Evolutionary conservation across 148 eudicot genomes (phyloP).

Genomic region (Mesembryanthemum crystallinum): DNA sequence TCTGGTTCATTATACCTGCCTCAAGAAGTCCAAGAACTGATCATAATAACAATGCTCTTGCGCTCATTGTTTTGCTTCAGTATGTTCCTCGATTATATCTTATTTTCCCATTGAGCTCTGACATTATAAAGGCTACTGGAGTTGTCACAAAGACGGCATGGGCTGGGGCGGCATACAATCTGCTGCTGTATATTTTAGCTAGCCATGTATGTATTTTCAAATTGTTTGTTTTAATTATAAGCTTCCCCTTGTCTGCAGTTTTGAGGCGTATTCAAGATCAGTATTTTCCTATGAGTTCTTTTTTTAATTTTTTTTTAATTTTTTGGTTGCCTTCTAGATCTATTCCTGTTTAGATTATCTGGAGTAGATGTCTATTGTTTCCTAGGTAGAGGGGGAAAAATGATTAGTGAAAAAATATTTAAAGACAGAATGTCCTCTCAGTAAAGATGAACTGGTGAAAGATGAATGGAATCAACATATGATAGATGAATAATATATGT

Average conservation of each 20-base stretch:
- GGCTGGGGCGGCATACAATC: slow-evolving; percentile 98
- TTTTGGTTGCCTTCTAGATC: too few relatives aligned
- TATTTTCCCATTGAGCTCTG: slow-evolving; percentile 89
- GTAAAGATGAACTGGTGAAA: too few relatives aligned
- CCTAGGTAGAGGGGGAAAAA: not conserved
- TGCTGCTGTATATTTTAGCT: slow-evolving; percentile 82
- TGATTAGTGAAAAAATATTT: not conserved
- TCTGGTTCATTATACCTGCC: slow-evolving; percentile 94
- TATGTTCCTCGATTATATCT: slow-evolving; percentile 88
- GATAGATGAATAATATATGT: too few relatives aligned
- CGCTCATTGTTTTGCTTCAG: slow-evolving; percentile 87
- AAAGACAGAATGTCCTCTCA: too few relatives aligned
- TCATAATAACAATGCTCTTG: slow-evolving; percentile 93
- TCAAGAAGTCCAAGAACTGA: slow-evolving; percentile 63
- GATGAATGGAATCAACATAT: too few relatives aligned
- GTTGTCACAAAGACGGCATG: slow-evolving; percentile 97
- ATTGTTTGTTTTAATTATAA: slow-evolving; percentile 7
- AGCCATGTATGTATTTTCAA: slow-evolving; percentile 75
- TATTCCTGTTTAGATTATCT: too few relatives aligned
- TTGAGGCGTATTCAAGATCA: not conserved
- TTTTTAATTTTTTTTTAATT: too few relatives aligned
- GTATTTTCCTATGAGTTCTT: too few relatives aligned
- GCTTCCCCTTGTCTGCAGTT: not conserved
- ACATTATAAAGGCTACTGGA: slow-evolving; percentile 90
- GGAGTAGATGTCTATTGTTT: not conserved